Base-by-base conservation (phyloP, 306 rosid species). In the Urtica urens region DNA sequence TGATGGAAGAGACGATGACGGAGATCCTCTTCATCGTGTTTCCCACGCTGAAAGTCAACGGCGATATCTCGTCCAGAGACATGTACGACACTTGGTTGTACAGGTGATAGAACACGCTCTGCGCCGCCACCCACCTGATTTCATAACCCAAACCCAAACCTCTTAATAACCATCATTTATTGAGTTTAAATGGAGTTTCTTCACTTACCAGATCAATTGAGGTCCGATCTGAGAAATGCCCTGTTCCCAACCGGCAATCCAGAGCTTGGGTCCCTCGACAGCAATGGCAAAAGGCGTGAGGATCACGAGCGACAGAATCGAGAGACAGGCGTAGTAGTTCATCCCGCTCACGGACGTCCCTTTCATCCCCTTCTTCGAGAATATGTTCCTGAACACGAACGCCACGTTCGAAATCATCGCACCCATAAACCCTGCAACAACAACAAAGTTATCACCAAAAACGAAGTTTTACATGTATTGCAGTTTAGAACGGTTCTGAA, bases 91-190 rank as follows among this genome's bases (percentile, higher is more conserved):
- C 97, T 49, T 84, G 97, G 68, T 90, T 90, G 74, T 90, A 90
- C 21, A 90, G 80, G 71, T 90, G 97, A 59, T 90, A 84, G 78
- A 90, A 90, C 55, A 90, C 72, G 48, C 97, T 90, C 60, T 90
- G 97, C 22, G 95, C 95, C 0, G 82, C 97, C 48, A 90, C 62
- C 97, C 97, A 84, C 97, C 97, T 90, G n/a, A n/a, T n/a, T n/a
- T n/a, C n/a, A n/a, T n/a, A n/a, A n/a, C n/a, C n/a, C n/a, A n/a
- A n/a, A n/a, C n/a, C n/a, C n/a, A n/a, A n/a, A n/a, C n/a, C n/a
- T n/a, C n/a, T n/a, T n/a, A n/a, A n/a, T n/a, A n/a, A n/a, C n/a
- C n/a, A n/a, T n/a, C n/a, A n/a, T n/a, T n/a, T n/a, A n/a, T n/a
- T n/a, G n/a, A n/a, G n/a, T n/a, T n/a, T n/a, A n/a, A n/a, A n/a